Conservation (phyloP, 2,329 filamentous ascomycete genomes). For the Drechslerella coelobrocha region DNA sequence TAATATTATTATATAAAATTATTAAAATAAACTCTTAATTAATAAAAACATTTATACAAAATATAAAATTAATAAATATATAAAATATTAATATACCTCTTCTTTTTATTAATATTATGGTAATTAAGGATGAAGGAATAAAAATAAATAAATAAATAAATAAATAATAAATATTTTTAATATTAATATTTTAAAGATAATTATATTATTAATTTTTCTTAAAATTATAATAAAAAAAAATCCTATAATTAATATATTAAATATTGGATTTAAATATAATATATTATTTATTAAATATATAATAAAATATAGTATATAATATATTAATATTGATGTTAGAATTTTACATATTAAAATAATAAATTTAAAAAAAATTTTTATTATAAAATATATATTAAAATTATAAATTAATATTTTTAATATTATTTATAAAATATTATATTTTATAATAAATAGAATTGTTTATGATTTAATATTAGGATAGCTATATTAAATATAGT, state of each 20-base stretch:
- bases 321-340: too few species aligned
- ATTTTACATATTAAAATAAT: too few species aligned
- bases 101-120: too few species aligned
- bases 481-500: background rate
- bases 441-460: too few species aligned
- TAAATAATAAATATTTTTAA: background rate
- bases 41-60: too few species aligned
- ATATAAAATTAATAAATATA: too few species aligned
- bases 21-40: too few species aligned
- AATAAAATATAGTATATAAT: background rate
- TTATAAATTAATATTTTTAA: too few species aligned
- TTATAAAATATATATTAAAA: background rate
- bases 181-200: constrained; percentile 5
- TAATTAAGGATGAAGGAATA: background rate
- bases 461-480: background rate
- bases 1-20: too few species aligned
- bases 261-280: background rate
- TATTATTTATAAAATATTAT: too few species aligned
- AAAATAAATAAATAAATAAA: background rate
- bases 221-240: background rate
- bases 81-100: too few species aligned
- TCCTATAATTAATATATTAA: background rate
- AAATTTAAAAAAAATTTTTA: too few species aligned
- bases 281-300: background rate
- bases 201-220: background rate